Conservation (phyloP, 202 grass and related monocot species). For the Saccharum hybrid region DNA sequence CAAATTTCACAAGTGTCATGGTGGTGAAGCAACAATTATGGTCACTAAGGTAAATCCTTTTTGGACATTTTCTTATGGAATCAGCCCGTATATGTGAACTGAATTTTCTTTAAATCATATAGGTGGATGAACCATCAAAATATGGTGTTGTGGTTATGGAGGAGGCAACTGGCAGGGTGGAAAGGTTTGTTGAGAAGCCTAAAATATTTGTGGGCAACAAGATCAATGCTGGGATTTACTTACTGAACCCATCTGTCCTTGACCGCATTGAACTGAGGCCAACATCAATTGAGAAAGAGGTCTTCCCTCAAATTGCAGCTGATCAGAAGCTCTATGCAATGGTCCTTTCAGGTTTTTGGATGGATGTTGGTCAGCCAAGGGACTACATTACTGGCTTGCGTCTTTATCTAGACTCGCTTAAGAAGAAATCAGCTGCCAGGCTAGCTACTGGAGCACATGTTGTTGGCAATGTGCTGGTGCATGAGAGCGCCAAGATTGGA, state of each 20-base stretch:
- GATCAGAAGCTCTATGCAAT: conserved; percentile 58
- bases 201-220: conserved; percentile 87
- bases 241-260: conserved; percentile 72
- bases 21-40: conserved; percentile 78
- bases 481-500: conserved; percentile 72
- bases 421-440: conserved; percentile 59
- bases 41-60: conserved; percentile 72
- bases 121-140: conserved; percentile 84
- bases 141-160: conserved; percentile 83
- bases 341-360: conserved; percentile 85
- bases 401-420: conserved; percentile 69
- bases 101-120: conserved; percentile 29
- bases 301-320: conserved; percentile 71
- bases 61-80: conserved; percentile 29
- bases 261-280: conserved; percentile 71
- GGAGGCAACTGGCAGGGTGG: conserved; percentile 62
- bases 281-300: conserved; percentile 85
- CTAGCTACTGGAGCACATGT: conserved; percentile 58
- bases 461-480: conserved; percentile 68
- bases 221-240: conserved; percentile 83
- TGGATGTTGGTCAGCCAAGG: conserved; percentile 77
- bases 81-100: neutral
- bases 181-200: conserved; percentile 80
- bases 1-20: conserved; percentile 64
- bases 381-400: conserved; percentile 75